Conservation (phyloP, 1,284 basidiomycete genomes). For the Austroboletus novae-zelandiae region DNA sequence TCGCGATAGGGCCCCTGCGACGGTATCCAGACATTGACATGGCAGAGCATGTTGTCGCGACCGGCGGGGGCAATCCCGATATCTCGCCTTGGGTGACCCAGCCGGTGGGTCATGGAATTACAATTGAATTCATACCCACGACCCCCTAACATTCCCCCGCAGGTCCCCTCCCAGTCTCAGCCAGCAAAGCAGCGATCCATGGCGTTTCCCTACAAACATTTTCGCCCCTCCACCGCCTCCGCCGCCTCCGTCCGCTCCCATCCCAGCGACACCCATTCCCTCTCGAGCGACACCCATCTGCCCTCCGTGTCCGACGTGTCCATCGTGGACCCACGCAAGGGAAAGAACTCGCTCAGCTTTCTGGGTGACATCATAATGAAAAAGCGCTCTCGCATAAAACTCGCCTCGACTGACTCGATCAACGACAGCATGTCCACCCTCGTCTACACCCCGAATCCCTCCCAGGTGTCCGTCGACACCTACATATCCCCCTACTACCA, state of each 20-base stretch:
- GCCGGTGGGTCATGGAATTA: conserved; percentile 5
- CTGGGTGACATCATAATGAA: conserved; percentile 31
- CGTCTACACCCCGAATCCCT: conserved; percentile 18
- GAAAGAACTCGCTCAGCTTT: conserved; percentile 31
- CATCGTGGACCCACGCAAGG: conserved; percentile 31
- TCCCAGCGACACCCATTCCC: conserved; percentile 41
- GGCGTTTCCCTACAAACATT: conserved; percentile 35
- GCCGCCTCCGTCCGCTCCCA: conserved; percentile 34
- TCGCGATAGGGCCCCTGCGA: conserved; percentile 2
- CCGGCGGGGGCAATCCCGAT: conserved; percentile 9
- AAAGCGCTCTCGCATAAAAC: conserved; percentile 34
- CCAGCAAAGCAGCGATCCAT: conserved; percentile 14
- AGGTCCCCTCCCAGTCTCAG: background rate
- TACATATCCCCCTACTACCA: conserved; percentile 17
- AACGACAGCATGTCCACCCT: conserved; percentile 18
- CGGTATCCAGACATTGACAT: conserved; percentile 12
- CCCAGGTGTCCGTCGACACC: conserved; percentile 26
- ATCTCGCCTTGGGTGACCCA: conserved; percentile 27
- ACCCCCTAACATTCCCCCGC: background rate
- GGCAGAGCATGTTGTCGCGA: background rate
- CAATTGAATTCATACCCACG: conserved; percentile 11
- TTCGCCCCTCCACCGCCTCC: conserved; percentile 31
- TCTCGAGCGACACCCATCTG: conserved; percentile 32
- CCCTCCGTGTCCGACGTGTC: conserved; percentile 30
- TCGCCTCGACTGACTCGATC: conserved; percentile 27